Base-by-base conservation (phyloP, 306 rosid species). In the cucumber (Cucumis sativus) region DNA sequence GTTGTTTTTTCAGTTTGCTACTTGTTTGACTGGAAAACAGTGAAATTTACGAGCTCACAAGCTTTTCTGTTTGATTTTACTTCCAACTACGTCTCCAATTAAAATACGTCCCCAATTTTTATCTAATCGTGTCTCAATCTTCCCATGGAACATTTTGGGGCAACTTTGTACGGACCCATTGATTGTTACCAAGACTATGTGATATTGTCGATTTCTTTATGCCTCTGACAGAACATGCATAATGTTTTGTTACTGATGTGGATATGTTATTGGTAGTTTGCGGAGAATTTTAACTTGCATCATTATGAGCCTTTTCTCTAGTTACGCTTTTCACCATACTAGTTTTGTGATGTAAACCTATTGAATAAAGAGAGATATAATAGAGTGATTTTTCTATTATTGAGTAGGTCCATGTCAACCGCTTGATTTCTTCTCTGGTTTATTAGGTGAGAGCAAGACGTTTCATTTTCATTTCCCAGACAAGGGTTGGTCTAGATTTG, bases 11-110 rank as follows among this genome's bases (percentile, higher is more conserved):
- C 57, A 78, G 72, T 60, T 84, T 68, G 54, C 77, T 63, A 72
- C 74, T 79, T 61, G 15, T 82, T 86, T 90, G 85, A 77, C 86
- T 84, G 45, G 70, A 43, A 16, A 56, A 10, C 18, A 35, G 72
- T 76, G 80, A 55, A 78, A 75, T 23, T 80, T 69, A 59, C 35
- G 1, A 33, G 59, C 59, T 49, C 56, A 28, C 13, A 10, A 72
- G 61, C 76, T 49, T 47, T 52, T 51, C 43, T 16, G 25, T 28
- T 72, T 72, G 25, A 25, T 72, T 54, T 72, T 72, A 25, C 40
- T 72, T 20, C 21, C 4, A 6, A 15, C 15, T 13, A 11, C 25
- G 8, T 45, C 20, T 59, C 3, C n/a, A 20, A 69, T 69, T 21
- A 23, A 23, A 23, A 23, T 23, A 23, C 25, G 25, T 45, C 20